Conservation (phyloP, 192 early-diverging fungal species). For the Coemansia sp. region DNA sequence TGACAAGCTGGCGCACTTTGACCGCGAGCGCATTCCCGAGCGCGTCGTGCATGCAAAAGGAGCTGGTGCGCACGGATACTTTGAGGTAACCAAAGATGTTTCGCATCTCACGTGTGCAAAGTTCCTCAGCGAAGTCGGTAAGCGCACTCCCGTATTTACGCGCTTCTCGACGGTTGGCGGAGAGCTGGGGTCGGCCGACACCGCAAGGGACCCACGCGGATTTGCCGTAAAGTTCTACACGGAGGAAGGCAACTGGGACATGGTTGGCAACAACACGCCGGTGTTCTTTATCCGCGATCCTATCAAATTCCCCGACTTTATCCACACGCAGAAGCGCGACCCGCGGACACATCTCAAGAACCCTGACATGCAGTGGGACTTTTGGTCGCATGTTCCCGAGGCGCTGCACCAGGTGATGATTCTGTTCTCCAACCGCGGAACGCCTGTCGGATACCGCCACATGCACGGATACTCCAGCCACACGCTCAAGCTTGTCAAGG, state of each 20-base stretch:
- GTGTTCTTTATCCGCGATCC: constrained; percentile 78
- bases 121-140: constrained; percentile 62
- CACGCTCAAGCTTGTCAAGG: constrained; percentile 58
- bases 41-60: constrained; percentile 65
- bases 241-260: constrained; percentile 76
- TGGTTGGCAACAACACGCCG: constrained; percentile 82
- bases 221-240: constrained; percentile 77
- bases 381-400: constrained; percentile 59
- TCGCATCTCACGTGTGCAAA: constrained; percentile 67
- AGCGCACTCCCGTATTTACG: constrained; percentile 67
- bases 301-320: constrained; percentile 59
- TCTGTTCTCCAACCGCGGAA: constrained; percentile 73
- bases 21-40: constrained; percentile 54
- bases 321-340: constrained; percentile 71
- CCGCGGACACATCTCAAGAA: constrained; percentile 58
- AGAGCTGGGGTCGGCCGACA: constrained; percentile 64
- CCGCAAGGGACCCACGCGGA: constrained; percentile 69
- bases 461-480: constrained; percentile 51
- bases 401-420: constrained; percentile 61
- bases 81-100: constrained; percentile 73
- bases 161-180: constrained; percentile 70
- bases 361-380: constrained; percentile 62
- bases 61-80: constrained; percentile 65
- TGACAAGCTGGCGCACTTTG: constrained; percentile 64
- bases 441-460: constrained; percentile 61